A percentile compares a stretch with the other conserved stretches of the same genome.
phyloP scores from a whole-genome alignment of 345 rosid genomes.

The Acer yangbiense region DNA sequence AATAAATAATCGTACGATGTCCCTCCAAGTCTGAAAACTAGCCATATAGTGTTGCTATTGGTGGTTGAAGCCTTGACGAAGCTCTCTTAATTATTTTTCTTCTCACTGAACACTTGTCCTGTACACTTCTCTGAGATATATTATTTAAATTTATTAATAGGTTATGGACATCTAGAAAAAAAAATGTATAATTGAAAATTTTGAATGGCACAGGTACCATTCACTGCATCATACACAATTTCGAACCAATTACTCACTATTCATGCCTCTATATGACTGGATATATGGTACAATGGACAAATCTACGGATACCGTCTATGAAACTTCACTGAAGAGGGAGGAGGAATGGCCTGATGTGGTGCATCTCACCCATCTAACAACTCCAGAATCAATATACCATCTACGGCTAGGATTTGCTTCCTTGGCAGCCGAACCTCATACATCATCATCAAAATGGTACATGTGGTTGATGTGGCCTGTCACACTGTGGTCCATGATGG shows the following conservation, averaged over 20 bases:
- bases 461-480: conserved; percentile 62
- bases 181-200: no score
- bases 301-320: conserved; percentile 34
- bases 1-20: no score
- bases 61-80: no score
- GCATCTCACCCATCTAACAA: conserved; percentile 63
- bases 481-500: conserved; percentile 43
- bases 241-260: conserved; percentile 60
- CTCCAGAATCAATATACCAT: conserved; percentile 65
- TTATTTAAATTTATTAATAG: no score
- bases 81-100: no score
- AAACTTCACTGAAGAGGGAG: conserved; percentile 38
- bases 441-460: conserved; percentile 43
- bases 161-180: no score
- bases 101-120: no score
- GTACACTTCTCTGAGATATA: no score
- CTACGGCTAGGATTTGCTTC: conserved; percentile 56
- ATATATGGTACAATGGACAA: conserved; percentile 52
- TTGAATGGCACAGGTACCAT: conserved; percentile 45
- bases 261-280: conserved; percentile 66
- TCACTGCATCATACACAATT: conserved; percentile 71
- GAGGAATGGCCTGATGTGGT: conserved; percentile 66
- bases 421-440: conserved; percentile 56
- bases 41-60: no score
- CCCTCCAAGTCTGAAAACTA: no score